Evolutionary conservation across 2,329 filamentous ascomycete genomes (phyloP), one percentile per base, ranked within the genome.

Genomic region (Blumeria hordei): DNA sequence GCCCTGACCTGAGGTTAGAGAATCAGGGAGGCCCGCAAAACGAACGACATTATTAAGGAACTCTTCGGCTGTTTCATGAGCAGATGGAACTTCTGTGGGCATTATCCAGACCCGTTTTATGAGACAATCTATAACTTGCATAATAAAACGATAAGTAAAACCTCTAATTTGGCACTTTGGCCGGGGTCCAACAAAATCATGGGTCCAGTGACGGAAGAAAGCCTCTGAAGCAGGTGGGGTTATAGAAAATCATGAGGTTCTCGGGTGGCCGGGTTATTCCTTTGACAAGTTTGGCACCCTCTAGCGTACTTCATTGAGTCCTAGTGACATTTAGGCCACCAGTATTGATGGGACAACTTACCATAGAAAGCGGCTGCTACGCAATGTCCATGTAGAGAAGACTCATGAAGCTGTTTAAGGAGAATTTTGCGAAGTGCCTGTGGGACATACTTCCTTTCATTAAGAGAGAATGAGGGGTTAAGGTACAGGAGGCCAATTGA

Each of bases 21-120:
- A 49, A n/a, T 49, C 45, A 10, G 45, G 21, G 28, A 49, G 8
- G 6, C 21, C 45, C n/a, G 45, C 45, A n/a, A 49, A 49, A 57
- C 61, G 5, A 61, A 62, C 47, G 59, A 59, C 21, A 52, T 63
- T 54, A 60, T 59, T 53, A 60, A 62, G 44, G 57, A 59, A 28
- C 59, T 52, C 60, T 43, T 32, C 36, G 2, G 11, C 16, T 18
- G n/a, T 49, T 49, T 49, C 21, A 10, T 21, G 34, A 28, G 36
- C 35, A 4, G 35, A 21, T 39, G 35, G 33, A 8, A 3, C 9
- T 41, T 41, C 34, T 33, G 16, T 11, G 11, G 41, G 6, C n/a
- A 34, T n/a, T 12, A 51, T 51, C 49, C 49, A 51, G n/a, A 51
- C 49, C 18, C 49, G 35, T 36, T 36, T 51, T 8, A 28, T 51